These are phyloP conservation scores for Cytospora schulzeri DNA, from an alignment of 2,329 filamentous ascomycete genomes.

Conservation along the genomic window DNA sequence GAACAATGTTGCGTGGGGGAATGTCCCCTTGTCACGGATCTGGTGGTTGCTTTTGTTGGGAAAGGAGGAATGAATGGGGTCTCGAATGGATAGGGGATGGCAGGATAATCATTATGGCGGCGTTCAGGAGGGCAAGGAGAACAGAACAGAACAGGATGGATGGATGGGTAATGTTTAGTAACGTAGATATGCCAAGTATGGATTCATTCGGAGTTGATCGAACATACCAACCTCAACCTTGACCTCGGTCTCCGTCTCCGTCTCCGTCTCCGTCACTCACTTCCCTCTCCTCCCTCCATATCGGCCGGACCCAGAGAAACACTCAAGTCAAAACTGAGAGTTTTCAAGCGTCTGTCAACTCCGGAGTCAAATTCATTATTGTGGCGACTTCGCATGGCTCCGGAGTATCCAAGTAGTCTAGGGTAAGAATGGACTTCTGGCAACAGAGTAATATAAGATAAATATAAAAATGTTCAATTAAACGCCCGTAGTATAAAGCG, in stretches of 20 bases:
- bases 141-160: too few species aligned
- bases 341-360: background rate
- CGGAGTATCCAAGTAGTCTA: background rate
- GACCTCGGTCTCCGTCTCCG: too few species aligned
- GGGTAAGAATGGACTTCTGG: background rate
- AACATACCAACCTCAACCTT: too few species aligned
- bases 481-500: slow-evolving; percentile 31
- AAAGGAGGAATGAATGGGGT: too few species aligned
- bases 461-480: slow-evolving; percentile 28
- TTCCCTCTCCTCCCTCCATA: too few species aligned
- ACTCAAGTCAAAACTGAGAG: background rate
- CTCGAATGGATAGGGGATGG: background rate
- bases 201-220: background rate
- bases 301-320: too few species aligned
- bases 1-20: background rate
- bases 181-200: background rate
- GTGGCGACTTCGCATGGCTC: background rate
- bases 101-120: too few species aligned
- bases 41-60: too few species aligned
- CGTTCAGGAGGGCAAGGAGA: background rate
- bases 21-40: background rate
- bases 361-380: background rate
- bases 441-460: background rate
- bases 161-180: background rate
- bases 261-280: background rate